A percentile compares a stretch with the other conserved stretches of the same genome.
Evolutionary conservation across 2,329 filamentous ascomycete species (phyloP).

Genomic region (Penicillium sp.): DNA sequence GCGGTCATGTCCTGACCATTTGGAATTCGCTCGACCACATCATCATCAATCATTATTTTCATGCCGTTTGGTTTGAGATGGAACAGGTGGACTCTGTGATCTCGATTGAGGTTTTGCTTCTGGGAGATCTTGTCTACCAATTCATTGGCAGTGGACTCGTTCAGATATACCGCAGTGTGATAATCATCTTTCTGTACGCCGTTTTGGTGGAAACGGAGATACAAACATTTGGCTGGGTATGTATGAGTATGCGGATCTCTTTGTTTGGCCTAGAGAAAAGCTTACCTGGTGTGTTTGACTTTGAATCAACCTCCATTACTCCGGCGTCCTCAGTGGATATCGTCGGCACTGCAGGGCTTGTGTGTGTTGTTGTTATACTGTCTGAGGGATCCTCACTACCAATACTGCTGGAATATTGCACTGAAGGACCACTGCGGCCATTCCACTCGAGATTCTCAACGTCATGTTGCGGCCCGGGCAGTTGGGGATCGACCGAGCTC

Average conservation of each 20-base stretch:
- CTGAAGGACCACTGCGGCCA: background rate
- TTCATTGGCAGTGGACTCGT: background rate
- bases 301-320: background rate
- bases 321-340: background rate
- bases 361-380: background rate
- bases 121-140: background rate
- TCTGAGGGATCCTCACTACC: background rate
- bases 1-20: background rate
- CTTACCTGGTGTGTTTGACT: background rate
- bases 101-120: background rate
- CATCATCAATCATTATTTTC: background rate
- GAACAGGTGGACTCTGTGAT: background rate
- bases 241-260: background rate
- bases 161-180: background rate
- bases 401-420: background rate
- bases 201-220: background rate
- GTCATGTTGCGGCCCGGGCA: background rate
- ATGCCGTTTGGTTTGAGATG: background rate
- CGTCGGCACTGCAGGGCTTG: background rate
- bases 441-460: background rate
- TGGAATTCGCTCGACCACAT: background rate
- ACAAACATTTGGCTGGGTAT: background rate
- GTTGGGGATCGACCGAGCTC: background rate
- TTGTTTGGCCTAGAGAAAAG: background rate
- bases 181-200: background rate